Base-by-base conservation (phyloP, 2,329 filamentous ascomycete genomes). In the Talaromyces sp. region DNA sequence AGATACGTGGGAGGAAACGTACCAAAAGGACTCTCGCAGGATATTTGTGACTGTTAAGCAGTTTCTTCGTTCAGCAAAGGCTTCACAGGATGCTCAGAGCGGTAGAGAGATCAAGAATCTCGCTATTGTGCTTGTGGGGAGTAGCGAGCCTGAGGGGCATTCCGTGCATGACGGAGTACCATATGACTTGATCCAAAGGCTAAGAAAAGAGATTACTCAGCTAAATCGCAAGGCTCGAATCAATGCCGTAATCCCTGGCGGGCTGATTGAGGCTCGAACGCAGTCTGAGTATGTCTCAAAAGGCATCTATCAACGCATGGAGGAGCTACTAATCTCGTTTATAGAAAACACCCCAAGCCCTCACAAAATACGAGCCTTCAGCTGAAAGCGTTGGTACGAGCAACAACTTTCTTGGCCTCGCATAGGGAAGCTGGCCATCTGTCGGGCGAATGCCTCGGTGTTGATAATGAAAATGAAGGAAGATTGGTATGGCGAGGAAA, bases 1-100 rank as follows among this genome's bases (percentile, higher is more conserved):
- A 3, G 76, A 79, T n/a, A 71, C 79, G 0, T 85, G 82, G 83
- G 81, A 84, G 58, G 77, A 79, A 60, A 79, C 78, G 1, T 83
- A 84, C 66, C 72, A 74, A 23, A 76, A 77, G 23, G 84, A 84
- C 65, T 76, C 81, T 16, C 78, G 80, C 16, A 82, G 81, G 5
- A 83, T 81, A 1, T 85, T 83, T 65, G 72, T 86, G 2, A 82
- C 81, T 0, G 80, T 85, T 69, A 85, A 85, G 67, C 80, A 84
- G 64, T 85, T 84, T 69, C 71, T 85, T 5, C 77, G 73, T 35
- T 71, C 73, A 1, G 78, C 81, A 0, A 75, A 78, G 14, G 64
- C 68, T 3, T 64, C 69, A 2, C 82, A 84, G 65, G 67, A 77
- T 23, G 65, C 63, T 1, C 66, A 60, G n/a, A 50, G 69, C 2